Percentiles rank a stretch among this genome's conserved stretches.
These are phyloP conservation scores for Metarhizium anisopliae DNA, from an alignment of 2,329 filamentous ascomycete genomes.

Conservation along the genomic window DNA sequence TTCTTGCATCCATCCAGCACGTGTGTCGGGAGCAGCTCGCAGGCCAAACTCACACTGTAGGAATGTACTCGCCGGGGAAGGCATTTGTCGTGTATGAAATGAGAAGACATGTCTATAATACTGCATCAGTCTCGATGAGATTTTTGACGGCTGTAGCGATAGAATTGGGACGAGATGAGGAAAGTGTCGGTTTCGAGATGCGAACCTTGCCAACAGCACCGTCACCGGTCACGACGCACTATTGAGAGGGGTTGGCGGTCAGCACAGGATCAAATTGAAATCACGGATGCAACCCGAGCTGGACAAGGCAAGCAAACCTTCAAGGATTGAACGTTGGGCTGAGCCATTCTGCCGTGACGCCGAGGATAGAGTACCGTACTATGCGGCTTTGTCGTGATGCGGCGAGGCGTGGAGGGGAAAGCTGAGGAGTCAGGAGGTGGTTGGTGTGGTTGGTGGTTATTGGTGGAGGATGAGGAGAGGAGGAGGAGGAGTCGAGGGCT, in stretches of 20 bases:
- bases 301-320: slow-evolving; percentile 52
- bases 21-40: slow-evolving; percentile 3
- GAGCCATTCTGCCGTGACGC: slow-evolving; percentile 50
- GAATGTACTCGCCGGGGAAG: slow-evolving; percentile 99
- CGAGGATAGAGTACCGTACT: neutral
- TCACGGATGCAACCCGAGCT: slow-evolving; percentile 3
- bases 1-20: neutral
- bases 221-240: slow-evolving; percentile 99
- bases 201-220: slow-evolving; percentile 87
- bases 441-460: neutral
- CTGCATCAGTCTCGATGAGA: neutral
- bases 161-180: neutral
- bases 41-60: slow-evolving; percentile 70
- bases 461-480: neutral
- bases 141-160: neutral
- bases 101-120: slow-evolving; percentile 80
- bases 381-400: neutral
- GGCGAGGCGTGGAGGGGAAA: slow-evolving; percentile 4
- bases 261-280: slow-evolving; percentile 15
- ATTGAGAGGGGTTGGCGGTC: slow-evolving; percentile 15
- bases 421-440: neutral
- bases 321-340: slow-evolving; percentile 78
- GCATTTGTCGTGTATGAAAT: slow-evolving; percentile 99
- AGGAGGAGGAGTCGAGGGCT: slow-evolving; percentile 11
- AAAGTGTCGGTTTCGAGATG: slow-evolving; percentile 3